A percentile compares a stretch with the other conserved stretches of the same genome.
Conservation (phyloP, 306 rosid species). For the Cercis canadensis region DNA sequence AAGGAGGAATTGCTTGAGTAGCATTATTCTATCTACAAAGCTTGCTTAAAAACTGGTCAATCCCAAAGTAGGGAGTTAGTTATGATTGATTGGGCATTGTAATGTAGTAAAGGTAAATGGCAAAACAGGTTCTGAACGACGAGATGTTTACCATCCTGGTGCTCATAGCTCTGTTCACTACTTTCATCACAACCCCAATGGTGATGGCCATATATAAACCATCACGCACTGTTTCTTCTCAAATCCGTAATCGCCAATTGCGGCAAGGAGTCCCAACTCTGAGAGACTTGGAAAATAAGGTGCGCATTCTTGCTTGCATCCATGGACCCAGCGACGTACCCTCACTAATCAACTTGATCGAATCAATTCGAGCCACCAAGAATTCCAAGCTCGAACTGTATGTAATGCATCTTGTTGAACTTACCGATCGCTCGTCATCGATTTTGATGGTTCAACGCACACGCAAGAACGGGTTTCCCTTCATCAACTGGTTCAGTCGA, state of each 20-base stretch:
- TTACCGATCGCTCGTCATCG: constrained; percentile 52
- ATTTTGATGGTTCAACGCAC: constrained; percentile 51
- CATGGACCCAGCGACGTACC: constrained; percentile 42
- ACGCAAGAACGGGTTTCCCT: constrained; percentile 46
- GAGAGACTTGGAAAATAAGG: constrained; percentile 31
- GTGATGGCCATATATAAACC: constrained; percentile 47
- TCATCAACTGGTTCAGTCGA: constrained; percentile 31
- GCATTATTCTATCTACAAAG: too few species aligned
- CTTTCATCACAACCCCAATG: constrained; percentile 52
- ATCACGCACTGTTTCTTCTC: constrained; percentile 13
- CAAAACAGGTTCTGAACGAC: constrained; percentile 44
- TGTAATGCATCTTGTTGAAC: constrained; percentile 48
- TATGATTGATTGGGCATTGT: too few species aligned
- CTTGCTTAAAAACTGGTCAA: too few species aligned
- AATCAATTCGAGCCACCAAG: constrained; percentile 37
- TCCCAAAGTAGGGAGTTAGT: too few species aligned
- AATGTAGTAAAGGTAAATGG: not conserved
- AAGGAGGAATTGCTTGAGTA: too few species aligned
- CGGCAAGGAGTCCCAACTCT: constrained; percentile 5
- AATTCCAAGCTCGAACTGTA: constrained; percentile 41
- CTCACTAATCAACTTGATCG: constrained; percentile 44
- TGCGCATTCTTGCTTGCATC: constrained; percentile 53
- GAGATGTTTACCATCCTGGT: constrained; percentile 50
- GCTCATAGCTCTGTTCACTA: constrained; percentile 55
- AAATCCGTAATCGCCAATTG: not conserved